Evolutionary conservation across 257 asterid species (phyloP).

Genomic region (Nicotiana benthamiana): DNA sequence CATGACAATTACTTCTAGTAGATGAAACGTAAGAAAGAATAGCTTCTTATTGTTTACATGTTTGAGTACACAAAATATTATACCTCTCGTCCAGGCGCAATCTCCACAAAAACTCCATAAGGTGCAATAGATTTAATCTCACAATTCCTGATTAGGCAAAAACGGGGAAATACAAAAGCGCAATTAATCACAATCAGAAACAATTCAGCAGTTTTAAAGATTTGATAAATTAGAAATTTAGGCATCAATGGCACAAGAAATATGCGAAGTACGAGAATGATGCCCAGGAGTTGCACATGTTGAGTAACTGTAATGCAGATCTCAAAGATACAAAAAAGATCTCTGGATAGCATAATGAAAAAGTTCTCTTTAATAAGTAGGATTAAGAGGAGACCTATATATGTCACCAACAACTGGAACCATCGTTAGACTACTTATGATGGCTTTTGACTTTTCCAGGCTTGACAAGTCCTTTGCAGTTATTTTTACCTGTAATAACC

Average conservation of each 20-base stretch:
- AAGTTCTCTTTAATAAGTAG: not conserved
- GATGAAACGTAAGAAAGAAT: not conserved
- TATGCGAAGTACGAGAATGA: not conserved
- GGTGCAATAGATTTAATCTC: slow-evolving; percentile 87
- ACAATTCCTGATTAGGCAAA: slow-evolving; percentile 56
- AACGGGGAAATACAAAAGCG: slow-evolving; percentile 8
- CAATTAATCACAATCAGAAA: slow-evolving; percentile 2
- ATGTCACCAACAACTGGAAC: slow-evolving; percentile 85
- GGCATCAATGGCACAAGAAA: not conserved
- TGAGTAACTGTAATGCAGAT: not conserved
- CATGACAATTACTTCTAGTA: not conserved
- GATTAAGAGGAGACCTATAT: slow-evolving; percentile 47
- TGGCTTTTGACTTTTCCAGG: slow-evolving; percentile 79
- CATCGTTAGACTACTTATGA: slow-evolving; percentile 67
- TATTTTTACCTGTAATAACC: slow-evolving; percentile 74
- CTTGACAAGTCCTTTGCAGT: slow-evolving; percentile 67
- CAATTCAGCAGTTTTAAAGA: not conserved
- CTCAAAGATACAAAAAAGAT: not conserved
- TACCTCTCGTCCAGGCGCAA: slow-evolving; percentile 97
- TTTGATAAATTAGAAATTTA: not conserved
- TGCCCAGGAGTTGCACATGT: not conserved
- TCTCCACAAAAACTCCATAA: slow-evolving; percentile 88
- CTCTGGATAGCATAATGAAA: not conserved
- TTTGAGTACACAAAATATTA: not conserved
- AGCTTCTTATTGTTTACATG: not conserved